These are phyloP conservation scores for Vigna mungo DNA, from an alignment of 306 rosid genomes.

Conservation along the genomic window DNA sequence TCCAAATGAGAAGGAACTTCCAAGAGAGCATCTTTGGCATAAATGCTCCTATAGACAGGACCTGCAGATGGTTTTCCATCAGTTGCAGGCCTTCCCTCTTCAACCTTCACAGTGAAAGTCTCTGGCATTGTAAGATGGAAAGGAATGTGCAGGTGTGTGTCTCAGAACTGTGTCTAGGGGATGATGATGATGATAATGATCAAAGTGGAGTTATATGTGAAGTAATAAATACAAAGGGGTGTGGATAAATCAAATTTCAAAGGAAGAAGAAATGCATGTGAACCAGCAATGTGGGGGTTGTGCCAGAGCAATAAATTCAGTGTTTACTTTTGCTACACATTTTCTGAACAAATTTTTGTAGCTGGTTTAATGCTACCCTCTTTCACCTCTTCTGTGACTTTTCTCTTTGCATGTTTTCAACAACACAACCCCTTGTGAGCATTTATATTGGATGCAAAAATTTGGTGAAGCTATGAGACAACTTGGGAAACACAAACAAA, in stretches of 20 bases:
- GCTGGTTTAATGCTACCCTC: conserved; percentile 46
- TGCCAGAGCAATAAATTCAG: conserved; percentile 60
- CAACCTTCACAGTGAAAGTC: conserved; percentile 70
- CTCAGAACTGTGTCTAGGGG: conserved; percentile 4
- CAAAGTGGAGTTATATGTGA: conserved; percentile 5
- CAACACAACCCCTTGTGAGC: background rate
- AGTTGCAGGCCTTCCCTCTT: conserved; percentile 58
- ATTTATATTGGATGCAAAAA: conserved; percentile 58
- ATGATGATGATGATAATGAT: conserved; percentile 9
- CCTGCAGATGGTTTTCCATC: conserved; percentile 73
- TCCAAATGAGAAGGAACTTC: conserved; percentile 63
- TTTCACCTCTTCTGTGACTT: background rate
- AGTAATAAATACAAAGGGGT: conserved; percentile 12
- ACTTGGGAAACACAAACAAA: background rate
- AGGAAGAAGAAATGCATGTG: conserved; percentile 29
- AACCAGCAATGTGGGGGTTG: conserved; percentile 6
- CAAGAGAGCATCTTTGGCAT: conserved; percentile 82
- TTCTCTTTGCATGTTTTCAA: conserved; percentile 28
- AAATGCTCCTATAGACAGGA: conserved; percentile 81
- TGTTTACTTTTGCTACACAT: conserved; percentile 24
- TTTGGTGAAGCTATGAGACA: conserved; percentile 52
- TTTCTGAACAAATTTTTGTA: conserved; percentile 29
- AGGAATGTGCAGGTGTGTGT: conserved; percentile 34
- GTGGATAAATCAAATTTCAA: background rate
- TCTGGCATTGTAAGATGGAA: conserved; percentile 50